Percentiles rank a stretch among this genome's conserved stretches.
phyloP scores from a whole-genome alignment of 352 stramenopile species.

The Phytophthora sansomeana region DNA sequence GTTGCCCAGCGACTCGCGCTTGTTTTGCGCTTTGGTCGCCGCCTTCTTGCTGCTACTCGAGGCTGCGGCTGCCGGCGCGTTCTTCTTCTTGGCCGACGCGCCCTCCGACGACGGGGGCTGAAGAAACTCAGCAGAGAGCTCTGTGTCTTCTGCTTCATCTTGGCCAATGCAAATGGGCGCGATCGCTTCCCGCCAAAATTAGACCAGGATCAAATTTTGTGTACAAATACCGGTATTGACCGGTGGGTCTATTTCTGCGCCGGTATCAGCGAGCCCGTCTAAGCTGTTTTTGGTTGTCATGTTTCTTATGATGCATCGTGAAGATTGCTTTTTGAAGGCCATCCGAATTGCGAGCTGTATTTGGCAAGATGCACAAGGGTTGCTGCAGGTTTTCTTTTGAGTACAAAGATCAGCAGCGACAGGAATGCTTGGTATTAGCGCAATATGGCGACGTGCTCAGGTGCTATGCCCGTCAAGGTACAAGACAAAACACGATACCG shows the following conservation, averaged over 20 bases:
- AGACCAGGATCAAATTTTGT: background rate
- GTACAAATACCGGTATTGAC: background rate
- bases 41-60: constrained; percentile 22
- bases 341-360: constrained; percentile 15
- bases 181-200: constrained; percentile 33
- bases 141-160: constrained; percentile 60
- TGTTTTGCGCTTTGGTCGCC: constrained; percentile 14
- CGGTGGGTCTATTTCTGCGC: constrained; percentile 19
- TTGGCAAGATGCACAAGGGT: constrained; percentile 25
- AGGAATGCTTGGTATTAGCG: constrained; percentile 18
- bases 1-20: constrained; percentile 24
- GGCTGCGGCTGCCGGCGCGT: constrained; percentile 3
- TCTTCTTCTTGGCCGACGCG: constrained; percentile 47
- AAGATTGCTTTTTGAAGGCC: constrained; percentile 17
- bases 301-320: constrained; percentile 5
- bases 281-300: background rate
- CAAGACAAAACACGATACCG: constrained; percentile 19
- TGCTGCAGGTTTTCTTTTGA: constrained; percentile 3
- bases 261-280: too few relatives aligned
- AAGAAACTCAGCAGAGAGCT: constrained; percentile 90
- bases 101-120: constrained; percentile 61
- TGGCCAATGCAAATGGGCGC: constrained; percentile 8
- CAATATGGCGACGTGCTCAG: constrained; percentile 15
- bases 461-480: constrained; percentile 10
- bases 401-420: background rate